phyloP scores from a whole-genome alignment of 805 yeast species.

The Candida germanica region DNA sequence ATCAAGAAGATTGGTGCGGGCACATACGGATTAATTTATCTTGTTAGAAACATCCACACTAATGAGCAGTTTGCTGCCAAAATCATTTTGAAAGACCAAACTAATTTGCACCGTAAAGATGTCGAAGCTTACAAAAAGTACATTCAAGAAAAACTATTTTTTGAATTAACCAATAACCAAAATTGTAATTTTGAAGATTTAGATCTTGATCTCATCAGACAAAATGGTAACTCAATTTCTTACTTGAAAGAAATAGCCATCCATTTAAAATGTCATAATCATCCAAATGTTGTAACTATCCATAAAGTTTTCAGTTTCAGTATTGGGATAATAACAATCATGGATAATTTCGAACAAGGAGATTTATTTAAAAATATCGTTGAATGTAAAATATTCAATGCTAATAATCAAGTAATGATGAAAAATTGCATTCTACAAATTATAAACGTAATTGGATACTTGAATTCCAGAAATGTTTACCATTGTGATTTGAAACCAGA shows the following conservation, averaged over 20 bases:
- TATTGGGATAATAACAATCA: constrained; percentile 61
- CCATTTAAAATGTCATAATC: constrained; percentile 72
- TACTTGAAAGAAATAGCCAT: constrained; percentile 65
- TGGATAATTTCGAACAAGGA: constrained; percentile 85
- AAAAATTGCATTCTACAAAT: constrained; percentile 42
- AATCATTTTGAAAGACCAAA: constrained; percentile 53
- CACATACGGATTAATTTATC: constrained; percentile 78
- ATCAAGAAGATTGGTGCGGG: constrained; percentile 71
- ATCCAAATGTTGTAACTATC: constrained; percentile 74
- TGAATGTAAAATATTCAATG: constrained; percentile 60
- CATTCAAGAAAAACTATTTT: constrained; percentile 25
- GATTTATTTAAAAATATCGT: constrained; percentile 86
- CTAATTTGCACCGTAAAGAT: constrained; percentile 25
- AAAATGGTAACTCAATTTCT: constrained; percentile 24
- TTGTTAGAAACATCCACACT: constrained; percentile 54
- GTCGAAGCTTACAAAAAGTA: constrained; percentile 26
- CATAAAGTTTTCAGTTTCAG: constrained; percentile 67
- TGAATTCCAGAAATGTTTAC: constrained; percentile 29
- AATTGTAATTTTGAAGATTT: constrained; percentile 18
- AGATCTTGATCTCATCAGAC: constrained; percentile 22
- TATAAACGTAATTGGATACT: constrained; percentile 34
- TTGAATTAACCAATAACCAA: constrained; percentile 11
- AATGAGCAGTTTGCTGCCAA: constrained; percentile 65
- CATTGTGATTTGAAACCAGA: constrained; percentile 43
- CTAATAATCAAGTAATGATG: constrained; percentile 42